Evolutionary conservation across 225 moss, liverwort and hornwort genomes (phyloP), one percentile per base, ranked within the genome.

Genomic region (Sphagnum tenellum): DNA sequence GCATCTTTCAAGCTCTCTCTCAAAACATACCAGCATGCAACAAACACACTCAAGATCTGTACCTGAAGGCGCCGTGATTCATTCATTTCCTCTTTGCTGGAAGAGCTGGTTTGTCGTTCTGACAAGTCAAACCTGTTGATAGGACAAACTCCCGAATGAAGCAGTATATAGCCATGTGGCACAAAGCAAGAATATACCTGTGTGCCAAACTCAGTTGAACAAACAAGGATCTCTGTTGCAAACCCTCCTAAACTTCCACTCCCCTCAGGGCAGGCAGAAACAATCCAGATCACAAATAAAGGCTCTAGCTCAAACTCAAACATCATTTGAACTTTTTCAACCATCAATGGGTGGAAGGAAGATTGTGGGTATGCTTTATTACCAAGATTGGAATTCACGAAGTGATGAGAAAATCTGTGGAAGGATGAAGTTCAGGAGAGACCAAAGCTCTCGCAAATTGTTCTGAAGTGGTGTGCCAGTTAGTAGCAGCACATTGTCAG

Each of bases 381-480:
- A 90, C 90, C 95, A 96, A 59, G 95, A 96, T 74, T 90, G 92
- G 55, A 96, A 96, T 65, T 96, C 89, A 49, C 74, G 67, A 47
- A 92, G 89, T 51, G 92, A 92, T 45, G 92, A 77, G 66, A 96
- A 96, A 69, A 90, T 89, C 10, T 82, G 81, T 12, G 95, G 95
- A 69, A 96, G 80, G 61, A 96, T 96, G 70, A 96, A 96, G 62
- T 96, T 96, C 56, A 96, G 77, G 53, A 92, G 71, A 51, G 95
- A 91, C 95, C 95, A 96, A 5, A 96, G 79, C 72, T 96, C 95
- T 65, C 89, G 84, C 54, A 96, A 71, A 59, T 96, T 96, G 65
- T 96, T 96, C 58, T 96, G 95, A 55, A 96, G 78, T 29, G 95
- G 95, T 51, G 95, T 96, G 53, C 95, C 95, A 2, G 95, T 96